Conservation (phyloP, 352 stramenopile genomes). For the Globisporangium iwayamae region DNA sequence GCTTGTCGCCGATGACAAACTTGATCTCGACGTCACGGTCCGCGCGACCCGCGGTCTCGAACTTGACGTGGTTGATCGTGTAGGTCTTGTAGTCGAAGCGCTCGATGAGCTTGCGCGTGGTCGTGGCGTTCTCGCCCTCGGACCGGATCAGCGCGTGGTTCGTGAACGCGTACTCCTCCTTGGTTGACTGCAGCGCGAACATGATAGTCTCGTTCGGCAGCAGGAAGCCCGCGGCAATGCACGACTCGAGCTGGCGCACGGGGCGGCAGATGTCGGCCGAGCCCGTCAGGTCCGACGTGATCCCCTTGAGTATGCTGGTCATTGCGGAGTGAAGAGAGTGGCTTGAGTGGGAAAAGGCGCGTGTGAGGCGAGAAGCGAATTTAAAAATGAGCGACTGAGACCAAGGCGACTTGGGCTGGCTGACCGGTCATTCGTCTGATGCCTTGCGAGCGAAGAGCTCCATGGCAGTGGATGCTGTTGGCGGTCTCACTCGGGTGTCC, state of each 20-base stretch:
- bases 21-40: constrained; percentile 49
- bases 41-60: constrained; percentile 42
- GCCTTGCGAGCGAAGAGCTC: neutral
- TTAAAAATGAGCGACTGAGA: constrained; percentile 6
- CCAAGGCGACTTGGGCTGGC: neutral
- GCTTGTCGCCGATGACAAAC: constrained; percentile 24
- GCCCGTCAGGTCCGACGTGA: constrained; percentile 49
- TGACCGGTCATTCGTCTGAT: neutral
- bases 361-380: constrained; percentile 4
- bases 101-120: constrained; percentile 38
- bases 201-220: constrained; percentile 39
- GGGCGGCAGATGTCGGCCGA: constrained; percentile 52
- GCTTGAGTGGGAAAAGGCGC: neutral
- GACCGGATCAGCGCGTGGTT: constrained; percentile 51
- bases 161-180: constrained; percentile 63
- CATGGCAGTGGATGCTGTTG: neutral
- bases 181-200: constrained; percentile 53
- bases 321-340: neutral
- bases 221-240: constrained; percentile 31
- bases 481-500: neutral
- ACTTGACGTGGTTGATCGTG: constrained; percentile 25
- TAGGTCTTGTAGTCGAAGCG: constrained; percentile 32
- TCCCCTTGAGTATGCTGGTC: constrained; percentile 39
- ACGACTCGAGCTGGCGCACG: constrained; percentile 25
- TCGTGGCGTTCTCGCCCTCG: constrained; percentile 36